Base-by-base conservation (phyloP, 176 grass and related monocot genomes). In the Rhynchospora tenuis region DNA sequence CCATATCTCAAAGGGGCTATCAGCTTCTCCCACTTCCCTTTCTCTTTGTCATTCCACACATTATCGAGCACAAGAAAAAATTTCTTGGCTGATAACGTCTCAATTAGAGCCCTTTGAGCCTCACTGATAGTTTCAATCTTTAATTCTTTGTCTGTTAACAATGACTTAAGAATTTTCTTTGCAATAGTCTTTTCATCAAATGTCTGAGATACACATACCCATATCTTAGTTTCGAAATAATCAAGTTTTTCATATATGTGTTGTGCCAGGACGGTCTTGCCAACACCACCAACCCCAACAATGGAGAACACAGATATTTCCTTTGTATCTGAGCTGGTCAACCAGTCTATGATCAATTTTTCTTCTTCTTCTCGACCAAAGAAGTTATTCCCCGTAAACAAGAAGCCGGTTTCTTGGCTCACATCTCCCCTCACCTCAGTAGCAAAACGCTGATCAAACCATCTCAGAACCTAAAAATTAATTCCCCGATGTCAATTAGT, bases 21-120 rank as follows among this genome's bases (percentile, higher is more conserved):
- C 26, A 92, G 22, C 1, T 17, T 79, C 9, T 16, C 81, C 87
- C 90, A 80, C 60, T 57, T 22, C 1, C 68, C 59, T 7, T 9
- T 59, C 16, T 66, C 56, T 5, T 46, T 80, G 19, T 88, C 89
- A 74, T 85, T 46, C 84, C 90, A 89, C 45, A 92, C 63, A 85
- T 92, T 80, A 82, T 92, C 87, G 5, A 92, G 84, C 33, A 92
- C 71, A 73, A 92, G 84, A 47, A 92, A 78, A 83, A 92, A 92
- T 46, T 76, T 87, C 74, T 72, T 84, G 43, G 51, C 47, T 8
- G 0, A 55, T 20, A 89, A 56, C 14, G 28, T 48, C 16, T 81
- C 82, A 10, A 23, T 12, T 14, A 92, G 82, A 43, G 42, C 45
- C 0, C 45, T 65, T 23, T 92, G 90, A 28, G 86, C 76, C 7